A percentile compares a stretch with the other conserved stretches of the same genome.
phyloP scores from a whole-genome alignment of 306 rosid species.

The Alnus glutinosa region DNA sequence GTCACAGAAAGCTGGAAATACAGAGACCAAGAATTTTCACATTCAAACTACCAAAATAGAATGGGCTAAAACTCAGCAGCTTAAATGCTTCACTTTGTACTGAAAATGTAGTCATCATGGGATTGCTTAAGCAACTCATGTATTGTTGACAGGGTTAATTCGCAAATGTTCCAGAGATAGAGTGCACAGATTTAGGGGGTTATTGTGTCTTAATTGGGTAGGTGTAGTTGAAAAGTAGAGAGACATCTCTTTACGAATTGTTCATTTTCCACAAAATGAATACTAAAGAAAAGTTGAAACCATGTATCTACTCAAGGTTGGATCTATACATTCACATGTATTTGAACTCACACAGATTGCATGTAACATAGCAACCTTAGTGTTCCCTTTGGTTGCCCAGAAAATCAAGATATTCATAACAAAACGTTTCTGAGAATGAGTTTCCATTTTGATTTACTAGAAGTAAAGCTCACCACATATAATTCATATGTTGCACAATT shows the following conservation, averaged over 20 bases:
- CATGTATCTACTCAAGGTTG: neutral
- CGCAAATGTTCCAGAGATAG: neutral
- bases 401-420: neutral
- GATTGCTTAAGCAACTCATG: neutral
- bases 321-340: neutral
- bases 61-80: neutral
- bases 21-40: neutral
- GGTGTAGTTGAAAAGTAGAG: neutral
- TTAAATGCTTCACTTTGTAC: slow-evolving; percentile 1
- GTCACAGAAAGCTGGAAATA: neutral
- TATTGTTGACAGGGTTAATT: neutral
- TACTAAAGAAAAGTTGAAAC: neutral
- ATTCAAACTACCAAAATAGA: neutral
- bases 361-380: neutral
- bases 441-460: neutral
- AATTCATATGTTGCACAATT: neutral
- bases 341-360: neutral
- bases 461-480: neutral
- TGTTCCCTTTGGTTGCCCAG: neutral
- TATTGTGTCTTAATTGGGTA: neutral
- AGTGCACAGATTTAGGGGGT: neutral
- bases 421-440: neutral
- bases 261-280: neutral
- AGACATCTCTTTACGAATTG: neutral
- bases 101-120: neutral